Conservation (phyloP, 805 yeast species). For the Komagataella populi region DNA sequence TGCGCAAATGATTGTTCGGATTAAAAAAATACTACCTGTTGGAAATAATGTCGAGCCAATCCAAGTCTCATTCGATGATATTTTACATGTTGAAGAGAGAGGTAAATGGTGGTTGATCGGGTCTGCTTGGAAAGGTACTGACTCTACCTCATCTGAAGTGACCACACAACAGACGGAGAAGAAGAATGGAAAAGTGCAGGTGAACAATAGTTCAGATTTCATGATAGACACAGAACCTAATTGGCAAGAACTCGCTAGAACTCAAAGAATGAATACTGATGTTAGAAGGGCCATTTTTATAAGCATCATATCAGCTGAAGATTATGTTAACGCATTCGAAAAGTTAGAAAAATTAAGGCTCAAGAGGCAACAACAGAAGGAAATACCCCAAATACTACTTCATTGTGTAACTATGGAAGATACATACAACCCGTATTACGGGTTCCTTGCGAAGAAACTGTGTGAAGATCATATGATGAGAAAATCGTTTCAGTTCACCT, state of each 20-base stretch:
- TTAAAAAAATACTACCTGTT: slow-evolving; percentile 51
- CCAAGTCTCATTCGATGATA: slow-evolving; percentile 75
- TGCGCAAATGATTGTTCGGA: slow-evolving; percentile 35
- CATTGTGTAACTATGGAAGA: slow-evolving; percentile 83
- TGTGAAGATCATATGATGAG: slow-evolving; percentile 64
- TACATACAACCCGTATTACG: slow-evolving; percentile 82
- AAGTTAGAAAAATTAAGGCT: slow-evolving; percentile 69
- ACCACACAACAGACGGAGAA: slow-evolving; percentile 1
- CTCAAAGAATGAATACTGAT: slow-evolving; percentile 92
- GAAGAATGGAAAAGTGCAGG: slow-evolving; percentile 6
- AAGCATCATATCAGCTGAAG: slow-evolving; percentile 91
- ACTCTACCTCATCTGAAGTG: slow-evolving; percentile 6
- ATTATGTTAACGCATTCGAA: slow-evolving; percentile 75
- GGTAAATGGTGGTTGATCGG: slow-evolving; percentile 99
- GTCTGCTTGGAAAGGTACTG: slow-evolving; percentile 85
- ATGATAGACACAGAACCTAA: slow-evolving; percentile 67
- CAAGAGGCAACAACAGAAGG: slow-evolving; percentile 70
- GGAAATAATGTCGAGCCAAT: slow-evolving; percentile 56
- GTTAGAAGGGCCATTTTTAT: slow-evolving; percentile 88
- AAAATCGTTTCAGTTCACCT: slow-evolving; percentile 75
- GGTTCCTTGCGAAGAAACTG: slow-evolving; percentile 60
- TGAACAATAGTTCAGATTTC: slow-evolving; percentile 26
- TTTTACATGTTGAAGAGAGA: slow-evolving; percentile 55
- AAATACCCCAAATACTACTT: slow-evolving; percentile 70
- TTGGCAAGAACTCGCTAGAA: slow-evolving; percentile 76